phyloP scores from a whole-genome alignment of 148 eudicot genomes.

The Oxyria digyna region DNA sequence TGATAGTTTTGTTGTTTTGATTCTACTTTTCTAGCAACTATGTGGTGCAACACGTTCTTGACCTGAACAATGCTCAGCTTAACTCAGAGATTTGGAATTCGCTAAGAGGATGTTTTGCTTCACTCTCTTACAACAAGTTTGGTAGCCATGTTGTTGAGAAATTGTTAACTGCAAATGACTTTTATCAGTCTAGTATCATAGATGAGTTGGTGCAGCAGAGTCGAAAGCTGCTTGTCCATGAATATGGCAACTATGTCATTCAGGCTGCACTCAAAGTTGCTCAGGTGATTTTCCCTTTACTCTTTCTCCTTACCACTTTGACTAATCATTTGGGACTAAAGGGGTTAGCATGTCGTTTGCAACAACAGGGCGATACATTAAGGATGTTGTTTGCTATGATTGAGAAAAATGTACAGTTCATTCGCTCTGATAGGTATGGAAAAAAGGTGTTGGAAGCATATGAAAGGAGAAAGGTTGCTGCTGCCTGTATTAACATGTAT shows the following conservation, averaged over 20 bases:
- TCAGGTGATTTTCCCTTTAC: neutral
- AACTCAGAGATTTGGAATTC: slow-evolving; percentile 18
- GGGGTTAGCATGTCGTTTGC: neutral
- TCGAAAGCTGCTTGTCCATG: slow-evolving; percentile 29
- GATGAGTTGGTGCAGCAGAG: slow-evolving; percentile 24
- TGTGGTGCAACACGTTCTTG: slow-evolving; percentile 41
- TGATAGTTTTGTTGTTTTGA: neutral
- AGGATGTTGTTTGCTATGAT: slow-evolving; percentile 16
- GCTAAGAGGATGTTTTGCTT: slow-evolving; percentile 20
- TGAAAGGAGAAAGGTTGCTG: neutral
- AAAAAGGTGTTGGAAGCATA: slow-evolving; percentile 26
- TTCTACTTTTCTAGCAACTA: slow-evolving; percentile 29
- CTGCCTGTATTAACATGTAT: neutral
- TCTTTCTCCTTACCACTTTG: neutral
- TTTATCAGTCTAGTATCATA: slow-evolving; percentile 18
- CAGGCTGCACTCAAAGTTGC: slow-evolving; percentile 25
- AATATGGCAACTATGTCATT: slow-evolving; percentile 48
- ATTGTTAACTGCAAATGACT: slow-evolving; percentile 19
- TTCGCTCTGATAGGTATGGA: slow-evolving; percentile 36
- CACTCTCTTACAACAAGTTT: slow-evolving; percentile 37
- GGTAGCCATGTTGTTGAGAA: slow-evolving; percentile 56
- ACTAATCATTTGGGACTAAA: neutral
- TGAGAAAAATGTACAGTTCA: slow-evolving; percentile 11
- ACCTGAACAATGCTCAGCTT: slow-evolving; percentile 14
- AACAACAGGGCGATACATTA: slow-evolving; percentile 18